Conservation (phyloP, 2,329 filamentous ascomycete species). For the Pyricularia grisea region DNA sequence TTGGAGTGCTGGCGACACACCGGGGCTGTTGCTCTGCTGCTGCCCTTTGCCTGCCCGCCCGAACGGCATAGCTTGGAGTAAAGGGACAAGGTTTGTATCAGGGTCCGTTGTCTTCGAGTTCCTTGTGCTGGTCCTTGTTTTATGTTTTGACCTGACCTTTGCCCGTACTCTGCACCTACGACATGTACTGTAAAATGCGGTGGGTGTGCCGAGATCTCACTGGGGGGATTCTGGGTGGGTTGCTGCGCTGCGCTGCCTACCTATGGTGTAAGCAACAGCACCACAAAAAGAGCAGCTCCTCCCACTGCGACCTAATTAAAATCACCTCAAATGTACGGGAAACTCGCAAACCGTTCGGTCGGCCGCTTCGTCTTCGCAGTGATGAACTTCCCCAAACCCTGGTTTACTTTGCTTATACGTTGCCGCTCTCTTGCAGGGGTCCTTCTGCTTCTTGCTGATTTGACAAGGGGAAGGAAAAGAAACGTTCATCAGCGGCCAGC, state of each 20-base stretch:
- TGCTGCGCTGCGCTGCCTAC: background rate
- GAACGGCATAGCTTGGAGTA: slow-evolving; percentile 35
- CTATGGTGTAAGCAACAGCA: background rate
- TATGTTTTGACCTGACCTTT: background rate
- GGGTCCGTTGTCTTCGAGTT: background rate
- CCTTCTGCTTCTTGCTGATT: background rate
- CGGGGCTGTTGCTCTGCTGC: slow-evolving; percentile 7
- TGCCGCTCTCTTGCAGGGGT: background rate
- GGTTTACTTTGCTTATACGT: background rate
- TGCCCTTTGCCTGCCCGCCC: slow-evolving; percentile 41
- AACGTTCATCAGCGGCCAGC: background rate
- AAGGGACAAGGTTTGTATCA: background rate
- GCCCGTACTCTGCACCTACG: background rate
- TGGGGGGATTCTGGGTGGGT: background rate
- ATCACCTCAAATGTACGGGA: background rate
- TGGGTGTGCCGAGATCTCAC: slow-evolving; percentile 1
- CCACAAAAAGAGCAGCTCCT: background rate
- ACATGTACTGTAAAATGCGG: background rate
- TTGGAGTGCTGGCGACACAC: slow-evolving; percentile 11
- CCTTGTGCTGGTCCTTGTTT: background rate
- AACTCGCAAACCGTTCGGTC: background rate
- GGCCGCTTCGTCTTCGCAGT: background rate
- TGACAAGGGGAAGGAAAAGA: background rate
- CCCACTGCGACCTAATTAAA: background rate
- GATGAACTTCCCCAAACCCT: background rate